Evolutionary conservation across 2,329 filamentous ascomycete species (phyloP).

Genomic region (Cordyceps fumosorosea): DNA sequence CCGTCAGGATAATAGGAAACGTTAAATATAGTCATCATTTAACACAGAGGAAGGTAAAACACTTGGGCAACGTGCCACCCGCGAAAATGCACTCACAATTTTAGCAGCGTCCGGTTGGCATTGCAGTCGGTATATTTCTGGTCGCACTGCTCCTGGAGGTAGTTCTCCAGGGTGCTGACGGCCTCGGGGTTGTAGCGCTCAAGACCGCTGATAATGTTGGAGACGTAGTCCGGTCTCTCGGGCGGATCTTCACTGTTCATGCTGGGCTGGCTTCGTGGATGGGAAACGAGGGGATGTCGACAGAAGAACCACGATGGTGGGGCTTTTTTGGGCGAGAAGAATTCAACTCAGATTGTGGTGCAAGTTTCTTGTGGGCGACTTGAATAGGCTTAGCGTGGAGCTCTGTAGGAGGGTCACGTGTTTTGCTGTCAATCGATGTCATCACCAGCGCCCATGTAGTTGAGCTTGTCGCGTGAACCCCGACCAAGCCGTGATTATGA

Average conservation of each 20-base stretch:
- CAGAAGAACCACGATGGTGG: slow-evolving; percentile 34
- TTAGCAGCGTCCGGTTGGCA: slow-evolving; percentile 90
- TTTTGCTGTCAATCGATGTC: slow-evolving; percentile 1
- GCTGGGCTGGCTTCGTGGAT: slow-evolving; percentile 25
- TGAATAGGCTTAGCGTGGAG: slow-evolving; percentile 28
- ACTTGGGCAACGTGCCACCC: background rate
- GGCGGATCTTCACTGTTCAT: slow-evolving; percentile 79
- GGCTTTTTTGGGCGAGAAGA: slow-evolving; percentile 29
- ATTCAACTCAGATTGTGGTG: slow-evolving; percentile 35
- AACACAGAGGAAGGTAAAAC: slow-evolving; percentile 16
- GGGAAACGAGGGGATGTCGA: slow-evolving; percentile 20
- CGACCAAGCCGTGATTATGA: background rate
- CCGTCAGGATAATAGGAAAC: slow-evolving; percentile 98
- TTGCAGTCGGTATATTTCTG: slow-evolving; percentile 92
- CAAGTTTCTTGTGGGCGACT: slow-evolving; percentile 31
- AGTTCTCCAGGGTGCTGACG: slow-evolving; percentile 86
- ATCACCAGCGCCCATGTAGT: background rate
- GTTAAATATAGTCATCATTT: slow-evolving; percentile 74
- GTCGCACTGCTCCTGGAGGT: slow-evolving; percentile 92
- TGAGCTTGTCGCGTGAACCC: background rate
- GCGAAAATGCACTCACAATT: slow-evolving; percentile 67
- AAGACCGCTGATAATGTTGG: slow-evolving; percentile 89
- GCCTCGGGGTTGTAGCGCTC: slow-evolving; percentile 99
- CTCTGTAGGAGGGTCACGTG: slow-evolving; percentile 4
- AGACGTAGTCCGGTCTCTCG: slow-evolving; percentile 87